Percentiles rank a stretch among this genome's conserved stretches.
These are phyloP conservation scores for Starmerella apis DNA, from an alignment of 805 yeast species.

Conservation along the genomic window DNA sequence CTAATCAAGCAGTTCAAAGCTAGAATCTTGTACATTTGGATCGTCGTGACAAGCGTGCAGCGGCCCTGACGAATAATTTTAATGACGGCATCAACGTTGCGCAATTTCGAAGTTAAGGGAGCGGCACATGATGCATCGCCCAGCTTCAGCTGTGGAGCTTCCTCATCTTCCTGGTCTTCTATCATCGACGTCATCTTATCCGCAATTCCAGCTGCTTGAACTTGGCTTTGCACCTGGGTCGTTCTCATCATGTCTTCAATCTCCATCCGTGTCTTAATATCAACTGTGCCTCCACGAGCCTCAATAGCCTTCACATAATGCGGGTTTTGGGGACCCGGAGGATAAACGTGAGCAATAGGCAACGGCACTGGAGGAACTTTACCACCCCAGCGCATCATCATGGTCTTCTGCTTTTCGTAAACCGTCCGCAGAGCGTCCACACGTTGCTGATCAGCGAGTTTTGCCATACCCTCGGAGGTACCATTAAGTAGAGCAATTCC, in stretches of 20 bases:
- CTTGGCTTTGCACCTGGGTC: constrained; percentile 34
- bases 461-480: constrained; percentile 86
- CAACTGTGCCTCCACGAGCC: constrained; percentile 67
- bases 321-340: constrained; percentile 91
- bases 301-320: constrained; percentile 77
- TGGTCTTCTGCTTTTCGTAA: constrained; percentile 72
- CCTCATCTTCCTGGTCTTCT: constrained; percentile 51
- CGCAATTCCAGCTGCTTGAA: constrained; percentile 41
- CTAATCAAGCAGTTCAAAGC: constrained; percentile 94
- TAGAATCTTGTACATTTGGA: constrained; percentile 96
- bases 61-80: constrained; percentile 95
- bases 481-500: constrained; percentile 98
- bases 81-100: constrained; percentile 85
- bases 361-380: constrained; percentile 72
- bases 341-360: constrained; percentile 85
- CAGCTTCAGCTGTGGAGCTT: constrained; percentile 83
- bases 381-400: constrained; percentile 62
- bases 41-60: constrained; percentile 92
- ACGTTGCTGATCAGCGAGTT: constrained; percentile 70
- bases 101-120: constrained; percentile 89
- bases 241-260: constrained; percentile 30
- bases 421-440: constrained; percentile 52
- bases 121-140: constrained; percentile 99
- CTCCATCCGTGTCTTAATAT: constrained; percentile 39
- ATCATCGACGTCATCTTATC: constrained; percentile 51